Evolutionary conservation across 495 filamentous ascomycete genomes (phyloP).

Genomic region (Lindgomyces ingoldianus): DNA sequence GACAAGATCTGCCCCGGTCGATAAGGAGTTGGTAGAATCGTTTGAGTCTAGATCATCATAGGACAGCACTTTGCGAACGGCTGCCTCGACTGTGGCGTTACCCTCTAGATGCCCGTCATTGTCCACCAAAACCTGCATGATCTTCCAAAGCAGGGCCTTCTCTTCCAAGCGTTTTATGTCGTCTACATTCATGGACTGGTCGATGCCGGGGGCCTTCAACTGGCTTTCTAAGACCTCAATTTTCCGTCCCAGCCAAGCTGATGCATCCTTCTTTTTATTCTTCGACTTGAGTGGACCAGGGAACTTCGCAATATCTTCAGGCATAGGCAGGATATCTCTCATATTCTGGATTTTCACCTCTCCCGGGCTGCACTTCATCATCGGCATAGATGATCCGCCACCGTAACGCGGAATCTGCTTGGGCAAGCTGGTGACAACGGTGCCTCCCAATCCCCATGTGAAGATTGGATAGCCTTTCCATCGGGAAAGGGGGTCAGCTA

Average conservation of each 20-base stretch:
- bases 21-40: conserved; percentile 30
- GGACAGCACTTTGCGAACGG: conserved; percentile 71
- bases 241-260: conserved; percentile 75
- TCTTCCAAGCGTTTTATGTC: conserved; percentile 64
- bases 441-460: conserved; percentile 84
- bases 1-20: conserved; percentile 38
- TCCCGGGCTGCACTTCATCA: conserved; percentile 81
- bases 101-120: conserved; percentile 80
- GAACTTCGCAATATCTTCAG: conserved; percentile 73
- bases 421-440: conserved; percentile 81
- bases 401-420: conserved; percentile 84
- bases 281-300: conserved; percentile 88
- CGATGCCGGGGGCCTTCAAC: conserved; percentile 49
- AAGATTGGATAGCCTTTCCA: conserved; percentile 90
- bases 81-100: conserved; percentile 68
- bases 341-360: conserved; percentile 74
- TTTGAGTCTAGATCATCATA: conserved; percentile 52
- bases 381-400: conserved; percentile 67
- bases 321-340: conserved; percentile 67
- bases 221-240: conserved; percentile 70
- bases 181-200: conserved; percentile 41
- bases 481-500: conserved; percentile 74
- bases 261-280: conserved; percentile 89
- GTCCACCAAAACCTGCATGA: conserved; percentile 77
- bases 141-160: conserved; percentile 83